Percentiles rank a stretch among this genome's conserved stretches.
These are phyloP conservation scores for Plasmopara muralis DNA, from an alignment of 352 stramenopile species.

Conservation along the genomic window DNA sequence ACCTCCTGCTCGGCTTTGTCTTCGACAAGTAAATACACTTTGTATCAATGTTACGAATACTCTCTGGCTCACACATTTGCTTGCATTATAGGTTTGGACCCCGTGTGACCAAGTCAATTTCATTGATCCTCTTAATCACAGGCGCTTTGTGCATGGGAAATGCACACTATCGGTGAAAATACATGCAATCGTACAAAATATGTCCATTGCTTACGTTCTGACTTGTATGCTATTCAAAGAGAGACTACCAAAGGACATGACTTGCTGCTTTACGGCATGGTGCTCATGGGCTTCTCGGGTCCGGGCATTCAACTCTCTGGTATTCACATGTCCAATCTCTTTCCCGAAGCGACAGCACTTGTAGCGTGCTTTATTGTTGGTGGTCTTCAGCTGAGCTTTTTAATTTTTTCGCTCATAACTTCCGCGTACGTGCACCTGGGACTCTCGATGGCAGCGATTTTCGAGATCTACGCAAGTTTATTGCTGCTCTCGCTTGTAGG, in stretches of 20 bases:
- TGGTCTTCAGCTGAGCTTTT: conserved; percentile 61
- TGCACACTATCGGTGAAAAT: conserved; percentile 30
- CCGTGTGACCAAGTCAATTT: conserved; percentile 46
- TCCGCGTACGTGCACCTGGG: conserved; percentile 35
- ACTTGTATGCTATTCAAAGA: conserved; percentile 5
- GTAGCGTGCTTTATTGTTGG: conserved; percentile 70
- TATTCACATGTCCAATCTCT: conserved; percentile 74
- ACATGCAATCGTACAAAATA: background rate
- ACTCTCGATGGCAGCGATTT: conserved; percentile 39
- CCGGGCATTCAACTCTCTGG: conserved; percentile 58
- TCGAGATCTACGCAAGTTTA: conserved; percentile 42
- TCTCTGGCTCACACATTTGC: background rate
- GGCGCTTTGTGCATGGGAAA: conserved; percentile 47
- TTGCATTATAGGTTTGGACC: conserved; percentile 34
- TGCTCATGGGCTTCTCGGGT: conserved; percentile 54
- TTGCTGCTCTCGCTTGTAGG: conserved; percentile 43
- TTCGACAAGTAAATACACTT: conserved; percentile 38
- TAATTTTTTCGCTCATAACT: conserved; percentile 65
- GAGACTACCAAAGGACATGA: conserved; percentile 25
- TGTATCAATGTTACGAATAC: background rate
- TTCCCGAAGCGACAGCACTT: conserved; percentile 54
- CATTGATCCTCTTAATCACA: conserved; percentile 37
- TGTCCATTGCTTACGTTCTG: background rate
- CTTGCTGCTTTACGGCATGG: conserved; percentile 53
- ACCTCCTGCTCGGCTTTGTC: conserved; percentile 51